Percentiles rank a stretch among this genome's conserved stretches.
phyloP scores from a whole-genome alignment of 169 alveolate genomes.

The Plasmodium fragile region DNA sequence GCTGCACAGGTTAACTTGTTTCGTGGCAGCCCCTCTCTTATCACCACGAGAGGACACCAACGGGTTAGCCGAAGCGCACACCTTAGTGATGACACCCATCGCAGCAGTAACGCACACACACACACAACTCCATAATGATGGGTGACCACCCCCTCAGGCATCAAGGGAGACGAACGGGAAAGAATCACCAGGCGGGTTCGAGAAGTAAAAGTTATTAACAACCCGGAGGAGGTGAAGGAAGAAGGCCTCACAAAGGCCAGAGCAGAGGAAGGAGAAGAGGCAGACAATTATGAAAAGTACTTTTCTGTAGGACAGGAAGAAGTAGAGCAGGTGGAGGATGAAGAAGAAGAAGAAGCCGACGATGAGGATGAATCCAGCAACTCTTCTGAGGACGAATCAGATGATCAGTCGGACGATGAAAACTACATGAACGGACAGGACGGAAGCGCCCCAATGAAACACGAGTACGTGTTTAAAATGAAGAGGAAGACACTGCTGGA shows the following conservation, averaged over 20 bases:
- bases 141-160: background rate
- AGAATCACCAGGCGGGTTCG: constrained; percentile 29
- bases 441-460: constrained; percentile 25
- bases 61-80: background rate
- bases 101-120: background rate
- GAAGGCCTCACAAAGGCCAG: background rate
- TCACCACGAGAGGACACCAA: background rate
- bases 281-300: background rate
- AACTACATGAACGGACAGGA: constrained; percentile 7
- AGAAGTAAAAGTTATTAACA: constrained; percentile 29
- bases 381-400: constrained; percentile 8
- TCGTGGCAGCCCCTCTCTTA: background rate
- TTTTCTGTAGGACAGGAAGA: background rate
- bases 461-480: constrained; percentile 31
- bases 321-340: background rate
- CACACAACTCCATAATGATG: background rate
- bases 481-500: constrained; percentile 26
- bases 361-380: constrained; percentile 10
- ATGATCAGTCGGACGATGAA: background rate
- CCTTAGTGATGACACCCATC: background rate
- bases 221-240: background rate
- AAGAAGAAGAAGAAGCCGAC: background rate
- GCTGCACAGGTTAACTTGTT: background rate
- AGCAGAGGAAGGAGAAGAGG: background rate
- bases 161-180: constrained; percentile 26